phyloP scores from a whole-genome alignment of 2,329 filamentous ascomycete genomes.

The Apiospora sp. region DNA sequence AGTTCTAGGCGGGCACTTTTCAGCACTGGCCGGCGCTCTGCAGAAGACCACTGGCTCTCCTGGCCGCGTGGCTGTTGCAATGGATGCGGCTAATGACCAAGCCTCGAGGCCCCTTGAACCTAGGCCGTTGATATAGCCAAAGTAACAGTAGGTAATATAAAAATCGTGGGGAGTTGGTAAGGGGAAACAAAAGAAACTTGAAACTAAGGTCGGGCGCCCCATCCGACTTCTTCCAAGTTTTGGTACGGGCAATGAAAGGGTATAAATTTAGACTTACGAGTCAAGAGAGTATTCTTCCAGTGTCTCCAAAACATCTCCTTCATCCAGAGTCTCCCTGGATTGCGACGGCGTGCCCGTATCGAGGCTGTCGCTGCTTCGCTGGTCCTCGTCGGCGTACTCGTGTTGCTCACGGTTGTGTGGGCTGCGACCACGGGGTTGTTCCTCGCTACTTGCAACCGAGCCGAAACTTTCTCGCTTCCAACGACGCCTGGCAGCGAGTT shows the following conservation, averaged over 20 bases:
- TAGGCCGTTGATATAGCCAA: background rate
- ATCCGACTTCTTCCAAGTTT: background rate
- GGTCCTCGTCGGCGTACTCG: slow-evolving; percentile 32
- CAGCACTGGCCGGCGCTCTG: slow-evolving; percentile 17
- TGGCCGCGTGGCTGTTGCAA: slow-evolving; percentile 19
- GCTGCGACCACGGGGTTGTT: slow-evolving; percentile 40
- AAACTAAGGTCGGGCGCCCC: slow-evolving; percentile 1
- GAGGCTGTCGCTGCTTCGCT: slow-evolving; percentile 29
- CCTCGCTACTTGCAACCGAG: slow-evolving; percentile 42
- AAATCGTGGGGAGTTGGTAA: background rate
- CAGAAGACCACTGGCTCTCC: background rate
- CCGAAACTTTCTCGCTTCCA: slow-evolving; percentile 52
- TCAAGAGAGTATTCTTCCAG: slow-evolving; percentile 45
- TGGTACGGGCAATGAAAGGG: slow-evolving; percentile 24
- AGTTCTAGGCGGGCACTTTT: slow-evolving; percentile 8
- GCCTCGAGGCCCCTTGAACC: slow-evolving; percentile 6
- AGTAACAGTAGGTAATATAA: slow-evolving; percentile 14
- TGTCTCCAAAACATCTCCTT: slow-evolving; percentile 1
- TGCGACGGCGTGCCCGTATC: slow-evolving; percentile 8
- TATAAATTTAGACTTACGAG: slow-evolving; percentile 36
- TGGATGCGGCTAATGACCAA: slow-evolving; percentile 12
- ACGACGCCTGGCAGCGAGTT: slow-evolving; percentile 55
- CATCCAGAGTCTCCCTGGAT: background rate
- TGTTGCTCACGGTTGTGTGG: slow-evolving; percentile 34
- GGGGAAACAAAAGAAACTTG: slow-evolving; percentile 26